These are phyloP conservation scores for Lagenidium sp. DNA, from an alignment of 352 stramenopile species.

Conservation along the genomic window DNA sequence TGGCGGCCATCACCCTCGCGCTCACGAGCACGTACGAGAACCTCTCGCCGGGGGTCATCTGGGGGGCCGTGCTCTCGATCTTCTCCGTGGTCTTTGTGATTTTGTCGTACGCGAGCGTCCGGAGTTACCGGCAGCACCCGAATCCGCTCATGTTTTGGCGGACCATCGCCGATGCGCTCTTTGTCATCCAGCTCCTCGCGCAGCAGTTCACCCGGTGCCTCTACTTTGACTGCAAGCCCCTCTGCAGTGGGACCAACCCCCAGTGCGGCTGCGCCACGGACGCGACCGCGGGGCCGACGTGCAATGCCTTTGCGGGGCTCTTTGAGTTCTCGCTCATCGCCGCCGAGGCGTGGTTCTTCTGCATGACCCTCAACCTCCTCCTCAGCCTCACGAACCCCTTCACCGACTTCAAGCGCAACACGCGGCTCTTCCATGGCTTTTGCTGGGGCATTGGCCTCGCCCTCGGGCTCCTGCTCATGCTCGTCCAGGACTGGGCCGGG, in stretches of 20 bases:
- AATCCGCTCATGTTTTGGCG: conserved; percentile 87
- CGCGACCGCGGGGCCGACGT: conserved; percentile 33
- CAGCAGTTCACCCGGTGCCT: conserved; percentile 77
- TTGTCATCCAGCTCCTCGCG: conserved; percentile 71
- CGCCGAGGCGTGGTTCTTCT: conserved; percentile 86
- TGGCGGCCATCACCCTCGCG: conserved; percentile 44
- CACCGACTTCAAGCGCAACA: conserved; percentile 87
- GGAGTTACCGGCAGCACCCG: conserved; percentile 73
- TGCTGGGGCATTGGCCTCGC: conserved; percentile 62
- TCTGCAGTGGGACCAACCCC: conserved; percentile 55
- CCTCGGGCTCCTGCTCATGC: conserved; percentile 63
- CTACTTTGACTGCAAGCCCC: conserved; percentile 71
- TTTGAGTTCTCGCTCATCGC: conserved; percentile 83
- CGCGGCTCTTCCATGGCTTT: conserved; percentile 74
- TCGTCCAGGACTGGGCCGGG: conserved; percentile 61
- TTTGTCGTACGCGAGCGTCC: conserved; percentile 71
- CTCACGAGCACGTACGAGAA: conserved; percentile 64
- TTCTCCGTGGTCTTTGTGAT: conserved; percentile 87
- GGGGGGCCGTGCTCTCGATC: conserved; percentile 68
- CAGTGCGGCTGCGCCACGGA: conserved; percentile 70
- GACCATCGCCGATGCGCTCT: conserved; percentile 77
- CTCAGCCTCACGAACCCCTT: conserved; percentile 87
- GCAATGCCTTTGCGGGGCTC: conserved; percentile 63
- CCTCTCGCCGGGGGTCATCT: conserved; percentile 73
- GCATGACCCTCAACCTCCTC: conserved; percentile 84